Conservation (phyloP, 306 rosid genomes). For the Sechiopsis laciniata region DNA sequence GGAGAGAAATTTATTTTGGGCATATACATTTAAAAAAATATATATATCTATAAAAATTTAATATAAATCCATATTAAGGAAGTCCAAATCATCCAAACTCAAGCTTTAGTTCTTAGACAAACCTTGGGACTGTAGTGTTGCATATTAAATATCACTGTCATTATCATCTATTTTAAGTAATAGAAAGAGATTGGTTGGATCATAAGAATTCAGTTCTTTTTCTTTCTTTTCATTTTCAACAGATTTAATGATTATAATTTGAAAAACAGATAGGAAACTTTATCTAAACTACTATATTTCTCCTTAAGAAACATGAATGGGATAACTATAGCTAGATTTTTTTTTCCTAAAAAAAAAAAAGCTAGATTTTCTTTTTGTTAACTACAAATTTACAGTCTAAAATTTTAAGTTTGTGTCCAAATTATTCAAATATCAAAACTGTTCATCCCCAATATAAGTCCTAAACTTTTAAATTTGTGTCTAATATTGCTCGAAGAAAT, state of each 20-base stretch:
- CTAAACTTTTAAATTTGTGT: too few relatives aligned
- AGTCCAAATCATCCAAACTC: not conserved
- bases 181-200: not conserved
- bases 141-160: not conserved
- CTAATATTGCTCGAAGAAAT: too few relatives aligned
- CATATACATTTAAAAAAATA: too few relatives aligned
- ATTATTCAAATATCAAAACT: too few relatives aligned
- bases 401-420: too few relatives aligned
- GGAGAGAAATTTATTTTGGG: too few relatives aligned
- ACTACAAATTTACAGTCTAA: not conserved
- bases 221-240: constrained; percentile 7
- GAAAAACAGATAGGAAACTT: not conserved
- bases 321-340: not conserved
- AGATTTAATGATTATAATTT: not conserved
- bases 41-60: too few relatives aligned
- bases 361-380: too few relatives aligned
- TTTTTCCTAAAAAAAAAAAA: too few relatives aligned
- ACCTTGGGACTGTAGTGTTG: not conserved
- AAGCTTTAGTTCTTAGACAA: not conserved
- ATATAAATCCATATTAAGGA: not conserved
- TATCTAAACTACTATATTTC: not conserved
- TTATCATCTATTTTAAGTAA: not conserved
- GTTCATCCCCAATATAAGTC: too few relatives aligned
- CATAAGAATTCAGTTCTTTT: not conserved
- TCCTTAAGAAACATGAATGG: not conserved